phyloP scores from a whole-genome alignment of 2,329 filamentous ascomycete species.

The Ophiosphaerella korrae region DNA sequence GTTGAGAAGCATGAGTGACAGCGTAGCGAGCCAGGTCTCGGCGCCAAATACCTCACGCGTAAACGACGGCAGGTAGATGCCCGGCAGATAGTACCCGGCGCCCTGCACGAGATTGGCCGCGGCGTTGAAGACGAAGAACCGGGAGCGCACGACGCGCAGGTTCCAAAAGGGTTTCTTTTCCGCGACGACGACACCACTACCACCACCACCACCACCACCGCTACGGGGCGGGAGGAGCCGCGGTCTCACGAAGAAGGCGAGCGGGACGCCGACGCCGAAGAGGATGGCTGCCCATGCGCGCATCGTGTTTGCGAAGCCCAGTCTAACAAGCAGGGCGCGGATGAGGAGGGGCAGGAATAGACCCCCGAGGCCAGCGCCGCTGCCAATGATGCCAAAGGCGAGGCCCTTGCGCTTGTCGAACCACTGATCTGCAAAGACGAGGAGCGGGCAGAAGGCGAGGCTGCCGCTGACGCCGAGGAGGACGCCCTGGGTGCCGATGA shows the following conservation, averaged over 20 bases:
- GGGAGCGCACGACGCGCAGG: not conserved
- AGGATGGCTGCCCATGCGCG: slow-evolving; percentile 45
- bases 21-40: slow-evolving; percentile 25
- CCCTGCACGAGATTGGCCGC: slow-evolving; percentile 45
- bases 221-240: slow-evolving; percentile 23
- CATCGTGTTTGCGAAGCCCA: slow-evolving; percentile 51
- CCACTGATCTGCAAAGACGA: slow-evolving; percentile 65
- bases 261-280: slow-evolving; percentile 37
- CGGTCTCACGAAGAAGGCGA: slow-evolving; percentile 41
- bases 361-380: slow-evolving; percentile 48
- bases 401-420: slow-evolving; percentile 63
- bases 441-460: slow-evolving; percentile 53
- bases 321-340: slow-evolving; percentile 45
- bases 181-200: no score
- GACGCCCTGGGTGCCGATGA: slow-evolving; percentile 47
- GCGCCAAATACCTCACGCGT: slow-evolving; percentile 33
- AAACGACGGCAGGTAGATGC: slow-evolving; percentile 47
- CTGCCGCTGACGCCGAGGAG: slow-evolving; percentile 50
- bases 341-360: slow-evolving; percentile 52
- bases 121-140: slow-evolving; percentile 26
- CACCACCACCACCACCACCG: no score
- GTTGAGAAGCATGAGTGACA: slow-evolving; percentile 46
- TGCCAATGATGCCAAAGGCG: slow-evolving; percentile 66
- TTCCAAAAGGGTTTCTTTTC: no score
- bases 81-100: slow-evolving; percentile 49